Percentiles rank a stretch among this genome's conserved stretches.
These are phyloP conservation scores for Colletotrichum tropicale DNA, from an alignment of 2,329 filamentous ascomycete genomes.

Conservation along the genomic window DNA sequence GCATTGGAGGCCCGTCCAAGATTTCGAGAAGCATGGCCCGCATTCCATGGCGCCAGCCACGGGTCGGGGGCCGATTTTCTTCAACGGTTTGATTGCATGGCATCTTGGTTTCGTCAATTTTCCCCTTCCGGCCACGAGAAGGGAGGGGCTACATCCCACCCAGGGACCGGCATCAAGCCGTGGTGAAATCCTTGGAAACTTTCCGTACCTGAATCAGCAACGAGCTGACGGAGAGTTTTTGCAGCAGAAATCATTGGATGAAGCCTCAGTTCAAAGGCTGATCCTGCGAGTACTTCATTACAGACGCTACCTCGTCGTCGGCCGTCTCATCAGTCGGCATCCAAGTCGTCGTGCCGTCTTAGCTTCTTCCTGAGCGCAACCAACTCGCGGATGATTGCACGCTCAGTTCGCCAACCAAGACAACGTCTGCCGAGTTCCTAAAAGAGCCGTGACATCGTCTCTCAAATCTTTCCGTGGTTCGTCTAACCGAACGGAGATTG, in stretches of 20 bases:
- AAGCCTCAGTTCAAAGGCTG: neutral
- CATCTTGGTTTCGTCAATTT: neutral
- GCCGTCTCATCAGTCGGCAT: neutral
- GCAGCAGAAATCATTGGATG: neutral
- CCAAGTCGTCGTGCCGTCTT: neutral
- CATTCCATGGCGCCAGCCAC: neutral
- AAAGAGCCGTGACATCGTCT: neutral
- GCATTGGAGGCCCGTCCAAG: neutral
- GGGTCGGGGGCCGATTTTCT: neutral
- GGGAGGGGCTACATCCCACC: neutral
- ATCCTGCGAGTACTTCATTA: neutral
- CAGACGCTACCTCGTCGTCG: neutral
- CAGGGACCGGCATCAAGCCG: neutral
- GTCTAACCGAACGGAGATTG: neutral
- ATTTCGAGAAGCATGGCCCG: neutral
- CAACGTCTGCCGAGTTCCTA: neutral
- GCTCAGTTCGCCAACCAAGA: neutral
- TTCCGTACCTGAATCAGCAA: neutral
- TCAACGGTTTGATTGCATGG: neutral
- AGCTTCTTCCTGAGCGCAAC: neutral
- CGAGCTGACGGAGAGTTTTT: neutral
- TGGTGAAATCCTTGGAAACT: neutral
- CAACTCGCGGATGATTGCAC: no score
- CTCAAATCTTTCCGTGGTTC: neutral
- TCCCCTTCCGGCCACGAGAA: neutral